Percentiles rank a stretch among this genome's conserved stretches.
Conservation (phyloP, 2,329 filamentous ascomycete species). For the Penicillium fuscoglaucum region DNA sequence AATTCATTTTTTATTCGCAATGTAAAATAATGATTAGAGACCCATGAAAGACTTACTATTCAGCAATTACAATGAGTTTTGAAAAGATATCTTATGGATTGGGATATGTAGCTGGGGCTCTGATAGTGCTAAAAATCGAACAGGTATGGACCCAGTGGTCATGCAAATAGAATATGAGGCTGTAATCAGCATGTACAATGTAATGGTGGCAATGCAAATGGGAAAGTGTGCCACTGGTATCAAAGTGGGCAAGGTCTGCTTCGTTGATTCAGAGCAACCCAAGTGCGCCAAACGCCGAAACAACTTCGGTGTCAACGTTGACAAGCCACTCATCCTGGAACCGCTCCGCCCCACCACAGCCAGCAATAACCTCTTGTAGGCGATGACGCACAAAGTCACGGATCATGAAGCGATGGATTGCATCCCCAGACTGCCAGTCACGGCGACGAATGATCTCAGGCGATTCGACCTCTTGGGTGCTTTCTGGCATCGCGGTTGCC, state of each 20-base stretch:
- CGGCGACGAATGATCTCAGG: conserved; percentile 46
- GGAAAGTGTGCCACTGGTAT: neutral
- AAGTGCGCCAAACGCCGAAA: conserved; percentile 42
- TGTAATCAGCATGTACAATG: neutral
- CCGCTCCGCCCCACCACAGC: conserved; percentile 43
- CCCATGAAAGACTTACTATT: neutral
- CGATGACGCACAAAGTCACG: conserved; percentile 47
- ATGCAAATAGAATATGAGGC: conserved; percentile 1
- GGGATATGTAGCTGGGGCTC: conserved; percentile 23
- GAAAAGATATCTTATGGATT: conserved; percentile 6
- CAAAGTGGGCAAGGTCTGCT: neutral
- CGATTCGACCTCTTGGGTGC: conserved; percentile 37
- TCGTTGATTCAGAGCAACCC: conserved; percentile 31
- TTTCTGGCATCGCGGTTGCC: conserved; percentile 32
- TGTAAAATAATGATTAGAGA: no score
- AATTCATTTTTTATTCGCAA: neutral
- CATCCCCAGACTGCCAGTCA: conserved; percentile 43
- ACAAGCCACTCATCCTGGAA: conserved; percentile 47
- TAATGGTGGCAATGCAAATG: neutral
- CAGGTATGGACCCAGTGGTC: conserved; percentile 1
- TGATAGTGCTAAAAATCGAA: neutral
- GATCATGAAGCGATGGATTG: conserved; percentile 47
- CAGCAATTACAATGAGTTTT: neutral
- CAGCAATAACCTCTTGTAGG: conserved; percentile 41
- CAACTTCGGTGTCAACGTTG: conserved; percentile 47